phyloP scores from a whole-genome alignment of 2,329 filamentous ascomycete species.

The Lachnum nothofagi region DNA sequence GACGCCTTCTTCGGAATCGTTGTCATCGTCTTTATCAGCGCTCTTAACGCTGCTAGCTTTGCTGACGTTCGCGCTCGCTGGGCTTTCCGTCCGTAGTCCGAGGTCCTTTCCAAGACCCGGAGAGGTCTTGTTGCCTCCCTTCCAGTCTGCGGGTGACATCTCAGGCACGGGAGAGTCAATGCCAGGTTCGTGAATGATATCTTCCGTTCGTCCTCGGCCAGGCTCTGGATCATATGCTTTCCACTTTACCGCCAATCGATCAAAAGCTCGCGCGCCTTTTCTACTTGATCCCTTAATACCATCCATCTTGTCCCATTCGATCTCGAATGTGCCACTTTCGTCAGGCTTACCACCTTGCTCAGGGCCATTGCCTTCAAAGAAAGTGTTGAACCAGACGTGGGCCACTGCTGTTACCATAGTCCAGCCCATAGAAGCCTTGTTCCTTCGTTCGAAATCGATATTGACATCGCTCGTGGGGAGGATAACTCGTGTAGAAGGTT shows the following conservation, averaged over 20 bases:
- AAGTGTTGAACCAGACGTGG: constrained; percentile 95
- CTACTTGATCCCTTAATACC: constrained; percentile 85
- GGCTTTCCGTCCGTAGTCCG: constrained; percentile 61
- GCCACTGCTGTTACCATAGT: constrained; percentile 90
- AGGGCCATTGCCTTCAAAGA: constrained; percentile 77
- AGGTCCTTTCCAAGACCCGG: constrained; percentile 56
- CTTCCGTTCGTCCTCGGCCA: constrained; percentile 20
- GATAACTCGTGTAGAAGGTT: constrained; percentile 61
- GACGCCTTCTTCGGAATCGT: constrained; percentile 23
- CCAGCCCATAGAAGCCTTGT: constrained; percentile 70
- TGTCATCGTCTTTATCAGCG: constrained; percentile 17
- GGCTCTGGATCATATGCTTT: constrained; percentile 38
- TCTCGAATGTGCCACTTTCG: constrained; percentile 65
- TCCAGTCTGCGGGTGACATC: constrained; percentile 66
- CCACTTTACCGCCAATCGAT: constrained; percentile 84
- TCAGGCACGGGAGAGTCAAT: constrained; percentile 66
- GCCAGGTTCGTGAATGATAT: constrained; percentile 60
- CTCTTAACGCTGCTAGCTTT: constrained; percentile 64
- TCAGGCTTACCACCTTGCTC: constrained; percentile 62
- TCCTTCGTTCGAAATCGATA: constrained; percentile 81
- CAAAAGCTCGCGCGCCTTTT: constrained; percentile 77
- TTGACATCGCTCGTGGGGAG: constrained; percentile 82
- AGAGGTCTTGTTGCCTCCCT: constrained; percentile 48
- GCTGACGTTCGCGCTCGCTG: constrained; percentile 62
- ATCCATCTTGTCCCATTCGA: constrained; percentile 77